A percentile compares a stretch with the other conserved stretches of the same genome.
Conservation (phyloP, 495 filamentous ascomycete species). For the Echria macrotheca region DNA sequence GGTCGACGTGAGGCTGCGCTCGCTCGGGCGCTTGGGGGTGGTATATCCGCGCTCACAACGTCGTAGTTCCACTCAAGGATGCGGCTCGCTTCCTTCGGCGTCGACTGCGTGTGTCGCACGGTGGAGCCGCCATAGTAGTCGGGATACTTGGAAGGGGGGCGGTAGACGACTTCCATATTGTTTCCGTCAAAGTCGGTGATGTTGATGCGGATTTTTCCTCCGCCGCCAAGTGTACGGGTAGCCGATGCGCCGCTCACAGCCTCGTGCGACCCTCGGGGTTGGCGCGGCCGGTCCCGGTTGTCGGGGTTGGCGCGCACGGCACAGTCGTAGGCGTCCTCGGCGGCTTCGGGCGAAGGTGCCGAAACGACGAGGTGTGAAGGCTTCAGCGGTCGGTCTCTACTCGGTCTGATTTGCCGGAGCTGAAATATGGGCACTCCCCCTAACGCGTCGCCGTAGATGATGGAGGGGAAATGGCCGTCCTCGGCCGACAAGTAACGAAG, state of each 20-base stretch:
- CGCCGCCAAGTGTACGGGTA: constrained; percentile 9
- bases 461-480: constrained; percentile 29
- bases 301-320: constrained; percentile 38
- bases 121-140: constrained; percentile 30
- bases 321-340: constrained; percentile 39
- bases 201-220: constrained; percentile 30
- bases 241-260: constrained; percentile 18
- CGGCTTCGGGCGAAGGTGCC: constrained; percentile 34
- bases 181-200: constrained; percentile 50
- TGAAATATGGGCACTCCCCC: constrained; percentile 32
- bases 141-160: constrained; percentile 24
- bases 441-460: constrained; percentile 25
- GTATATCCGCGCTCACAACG: constrained; percentile 25
- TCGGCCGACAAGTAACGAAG: constrained; percentile 57
- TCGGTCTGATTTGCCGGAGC: constrained; percentile 28
- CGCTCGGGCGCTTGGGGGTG: constrained; percentile 5
- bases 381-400: constrained; percentile 24
- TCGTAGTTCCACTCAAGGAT: constrained; percentile 49
- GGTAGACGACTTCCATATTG: constrained; percentile 43
- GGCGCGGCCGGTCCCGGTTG: constrained; percentile 15
- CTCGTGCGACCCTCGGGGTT: constrained; percentile 12
- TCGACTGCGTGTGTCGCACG: constrained; percentile 29
- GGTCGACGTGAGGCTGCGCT: constrained; percentile 20
- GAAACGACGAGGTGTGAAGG: constrained; percentile 37
- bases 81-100: constrained; percentile 38